Evolutionary conservation across 163 green algal species (phyloP).

Genomic region (Chlamydomonas reinhardtii): DNA sequence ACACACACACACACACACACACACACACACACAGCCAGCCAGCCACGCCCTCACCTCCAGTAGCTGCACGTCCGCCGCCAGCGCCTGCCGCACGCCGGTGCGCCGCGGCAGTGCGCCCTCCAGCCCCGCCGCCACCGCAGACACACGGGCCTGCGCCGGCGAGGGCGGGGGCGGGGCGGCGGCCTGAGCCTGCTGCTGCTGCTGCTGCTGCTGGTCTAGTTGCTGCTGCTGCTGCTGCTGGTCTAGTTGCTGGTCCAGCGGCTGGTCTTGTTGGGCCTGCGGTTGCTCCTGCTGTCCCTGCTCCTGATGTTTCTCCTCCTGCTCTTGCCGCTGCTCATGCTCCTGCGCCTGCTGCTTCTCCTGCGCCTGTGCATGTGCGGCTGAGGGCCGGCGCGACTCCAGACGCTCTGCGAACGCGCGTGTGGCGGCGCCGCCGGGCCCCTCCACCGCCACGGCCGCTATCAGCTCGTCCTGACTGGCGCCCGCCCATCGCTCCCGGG

Average conservation of each 20-base stretch:
- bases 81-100: not conserved
- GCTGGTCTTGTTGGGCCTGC: no score
- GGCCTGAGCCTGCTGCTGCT: no score
- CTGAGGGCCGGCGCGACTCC: not conserved
- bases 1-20: no score
- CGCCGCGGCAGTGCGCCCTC: not conserved
- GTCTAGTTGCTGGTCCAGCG: no score
- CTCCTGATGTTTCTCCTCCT: not conserved
- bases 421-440: conserved; percentile 18
- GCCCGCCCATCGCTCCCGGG: not conserved
- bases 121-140: conserved; percentile 2
- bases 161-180: no score
- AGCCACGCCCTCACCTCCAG: conserved; percentile 2
- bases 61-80: not conserved
- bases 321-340: not conserved
- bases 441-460: conserved; percentile 26
- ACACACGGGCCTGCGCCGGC: no score
- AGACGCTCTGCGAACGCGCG: not conserved
- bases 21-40: no score
- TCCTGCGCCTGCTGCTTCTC: not conserved
- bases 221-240: no score
- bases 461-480: conserved; percentile 10
- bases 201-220: no score
- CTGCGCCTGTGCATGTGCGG: not conserved
- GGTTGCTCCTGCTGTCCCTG: no score